Base-by-base conservation (phyloP, 2,329 filamentous ascomycete species). In the Aspergillus melleus region DNA sequence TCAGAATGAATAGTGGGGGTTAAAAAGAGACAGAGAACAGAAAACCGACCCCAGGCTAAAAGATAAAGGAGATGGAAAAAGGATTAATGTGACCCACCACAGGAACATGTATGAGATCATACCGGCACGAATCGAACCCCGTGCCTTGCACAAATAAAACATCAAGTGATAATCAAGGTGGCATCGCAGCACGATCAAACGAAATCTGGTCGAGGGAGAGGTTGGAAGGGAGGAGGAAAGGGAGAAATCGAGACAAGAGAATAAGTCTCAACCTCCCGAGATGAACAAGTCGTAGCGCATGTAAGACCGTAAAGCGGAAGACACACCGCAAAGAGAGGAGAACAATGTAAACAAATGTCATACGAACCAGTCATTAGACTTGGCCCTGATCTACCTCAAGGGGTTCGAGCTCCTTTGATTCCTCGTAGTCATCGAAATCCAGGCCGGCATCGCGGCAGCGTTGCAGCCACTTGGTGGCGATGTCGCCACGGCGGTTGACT, bases 401-500 rank as follows among this genome's bases (percentile, higher is more conserved):
- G 30, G 68, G 68, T 55, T 76, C 74, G 30, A 79, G 66, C 47
- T 77, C 74, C 55, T 79, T 77, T 11, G 76, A 69, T 24, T 79
- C 76, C 22, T 80, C 77, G 52, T 79, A 80, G 60, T 81, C 79
- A n/a, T 79, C 76, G 56, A 80, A 81, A n/a, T 79, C 76, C 6
- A 80, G 70, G n/a, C 78, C 78, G 2, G 77, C 77, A 44, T 80
- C 79, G 47, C 77, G 76, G 68, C 77, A 80, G 58, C 79, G 75
- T 55, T 78, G 73, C 44, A 80, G 71, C 79, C 79, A 81, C 66
- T 81, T 81, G 19, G 68, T 56, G 6, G 76, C 76, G 52, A 79
- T 95, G 68, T 96, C 91, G 70, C 94, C 96, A 64, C 90, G 93
- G 30, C 88, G 85, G 71, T 90, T 94, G 54, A 97, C 86, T 77